A percentile compares a stretch with the other conserved stretches of the same genome.
These are phyloP conservation scores for Crassisporium funariophilum DNA, from an alignment of 768 basidiomycete species.

Conservation along the genomic window DNA sequence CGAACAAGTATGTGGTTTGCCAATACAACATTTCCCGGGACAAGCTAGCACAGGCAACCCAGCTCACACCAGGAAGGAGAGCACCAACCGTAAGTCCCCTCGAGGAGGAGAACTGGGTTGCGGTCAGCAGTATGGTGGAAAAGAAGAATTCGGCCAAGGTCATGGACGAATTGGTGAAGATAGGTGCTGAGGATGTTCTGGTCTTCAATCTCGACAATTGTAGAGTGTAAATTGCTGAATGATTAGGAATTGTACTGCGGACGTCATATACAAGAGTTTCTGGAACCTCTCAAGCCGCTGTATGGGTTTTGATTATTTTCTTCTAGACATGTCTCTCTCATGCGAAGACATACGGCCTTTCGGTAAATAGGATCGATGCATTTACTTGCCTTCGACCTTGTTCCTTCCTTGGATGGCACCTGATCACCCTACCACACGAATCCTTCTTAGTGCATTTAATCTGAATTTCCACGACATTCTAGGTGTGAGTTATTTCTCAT, in stretches of 20 bases:
- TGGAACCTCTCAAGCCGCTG: too few species aligned
- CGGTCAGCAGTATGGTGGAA: slow-evolving; percentile 91
- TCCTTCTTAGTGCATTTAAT: too few species aligned
- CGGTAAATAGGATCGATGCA: too few species aligned
- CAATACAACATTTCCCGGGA: slow-evolving; percentile 88
- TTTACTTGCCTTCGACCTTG: too few species aligned
- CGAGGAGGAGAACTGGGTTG: slow-evolving; percentile 87
- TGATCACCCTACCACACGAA: too few species aligned
- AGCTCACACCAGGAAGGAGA: slow-evolving; percentile 84
- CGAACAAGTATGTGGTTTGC: slow-evolving; percentile 83
- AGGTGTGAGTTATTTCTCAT: too few species aligned
- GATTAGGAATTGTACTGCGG: not conserved
- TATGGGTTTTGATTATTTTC: too few species aligned
- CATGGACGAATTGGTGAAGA: slow-evolving; percentile 84
- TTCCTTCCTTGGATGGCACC: too few species aligned
- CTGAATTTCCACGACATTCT: too few species aligned
- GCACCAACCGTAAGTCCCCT: slow-evolving; percentile 87
- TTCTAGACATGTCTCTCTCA: too few species aligned
- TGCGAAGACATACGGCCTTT: too few species aligned
- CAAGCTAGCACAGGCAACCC: slow-evolving; percentile 59
- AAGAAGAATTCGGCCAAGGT: slow-evolving; percentile 75
- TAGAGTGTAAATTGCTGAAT: slow-evolving; percentile 59
- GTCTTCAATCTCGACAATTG: slow-evolving; percentile 93
- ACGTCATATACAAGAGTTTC: too few species aligned
- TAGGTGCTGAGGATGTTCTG: slow-evolving; percentile 90